Evolutionary conservation across 2,329 filamentous ascomycete genomes (phyloP), one percentile per base, ranked within the genome.

Genomic region (Botrytis byssoidea): DNA sequence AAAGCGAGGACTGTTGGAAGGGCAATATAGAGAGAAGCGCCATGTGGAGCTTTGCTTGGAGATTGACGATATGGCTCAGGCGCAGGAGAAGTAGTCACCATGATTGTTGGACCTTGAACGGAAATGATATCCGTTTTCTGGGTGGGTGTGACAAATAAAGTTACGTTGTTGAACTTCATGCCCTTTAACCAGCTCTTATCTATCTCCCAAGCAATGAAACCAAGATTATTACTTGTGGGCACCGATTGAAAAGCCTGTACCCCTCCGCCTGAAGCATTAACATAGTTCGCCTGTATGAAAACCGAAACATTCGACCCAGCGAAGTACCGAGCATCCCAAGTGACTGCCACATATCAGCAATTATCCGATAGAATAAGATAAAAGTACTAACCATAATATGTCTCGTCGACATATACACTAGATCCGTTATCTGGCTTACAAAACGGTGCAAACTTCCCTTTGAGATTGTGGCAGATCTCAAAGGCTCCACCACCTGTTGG

Each of bases 361-460:
- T 29, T 12, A 14, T 1, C 35, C 40, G 74, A 40, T 75, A 70
- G 4, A 66, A n/a, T 18, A 55, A 25, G 2, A 16, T 14, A 25
- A 57, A 20, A 42, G 4, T 40, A 22, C 32, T 51, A 55, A 80
- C 79, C 76, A 74, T 81, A 81, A 70, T 80, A 81, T 71, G 77
- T 80, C 22, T 77, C 73, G 35, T 77, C 79, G 25, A 80, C 75
- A 40, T 78, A 78, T 14, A 81, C 75, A 59, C 71, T 75, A 10
- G 78, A 77, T n/a, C 75, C 78, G 71, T 81, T 80, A n/a, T 75
- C 72, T 8, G 79, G 80, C 46, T 77, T 77, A 71, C 80, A 80
- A 69, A 81, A 79, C 1, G 79, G 79, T 12, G 79, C 77, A 69
- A 76, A 79, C 12, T 74, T 64, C n/a, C 77, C 77, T 51, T 78